Evolutionary conservation across 305 asterid species (phyloP).

Genomic region (Solanum hybrid): DNA sequence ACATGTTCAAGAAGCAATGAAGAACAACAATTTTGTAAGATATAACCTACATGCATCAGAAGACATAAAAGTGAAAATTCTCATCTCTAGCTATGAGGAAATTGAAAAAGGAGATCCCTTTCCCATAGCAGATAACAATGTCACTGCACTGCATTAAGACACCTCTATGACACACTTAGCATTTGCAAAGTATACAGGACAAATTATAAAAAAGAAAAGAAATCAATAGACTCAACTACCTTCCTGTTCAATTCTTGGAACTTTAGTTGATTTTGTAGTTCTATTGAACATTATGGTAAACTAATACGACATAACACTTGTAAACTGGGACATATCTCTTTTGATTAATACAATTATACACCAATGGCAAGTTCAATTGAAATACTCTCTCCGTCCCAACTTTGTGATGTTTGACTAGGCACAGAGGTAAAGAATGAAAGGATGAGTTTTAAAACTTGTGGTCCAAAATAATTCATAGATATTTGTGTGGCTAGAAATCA

Average conservation of each 20-base stretch:
- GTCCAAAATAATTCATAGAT: not conserved
- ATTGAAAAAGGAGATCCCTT: not conserved
- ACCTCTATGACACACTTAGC: not conserved
- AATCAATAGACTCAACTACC: not conserved
- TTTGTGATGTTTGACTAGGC: not conserved
- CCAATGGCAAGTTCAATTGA: not conserved
- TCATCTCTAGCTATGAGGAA: not conserved
- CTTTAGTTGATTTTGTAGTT: not conserved
- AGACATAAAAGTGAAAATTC: not conserved
- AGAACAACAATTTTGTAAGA: not conserved
- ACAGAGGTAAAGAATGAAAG: not conserved
- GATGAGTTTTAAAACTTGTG: not conserved
- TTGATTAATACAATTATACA: not conserved
- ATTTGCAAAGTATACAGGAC: not conserved
- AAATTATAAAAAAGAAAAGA: not conserved
- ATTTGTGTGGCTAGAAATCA: not conserved
- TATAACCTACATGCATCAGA: not conserved
- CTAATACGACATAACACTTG: not conserved
- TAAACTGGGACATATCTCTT: not conserved
- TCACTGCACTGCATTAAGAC: not conserved
- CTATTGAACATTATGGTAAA: not conserved
- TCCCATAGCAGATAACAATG: not conserved
- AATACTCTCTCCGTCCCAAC: not conserved
- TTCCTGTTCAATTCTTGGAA: not conserved
- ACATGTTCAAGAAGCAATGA: not conserved